Base-by-base conservation (phyloP, 2,329 filamentous ascomycete genomes). In the Cercospora sp. region DNA sequence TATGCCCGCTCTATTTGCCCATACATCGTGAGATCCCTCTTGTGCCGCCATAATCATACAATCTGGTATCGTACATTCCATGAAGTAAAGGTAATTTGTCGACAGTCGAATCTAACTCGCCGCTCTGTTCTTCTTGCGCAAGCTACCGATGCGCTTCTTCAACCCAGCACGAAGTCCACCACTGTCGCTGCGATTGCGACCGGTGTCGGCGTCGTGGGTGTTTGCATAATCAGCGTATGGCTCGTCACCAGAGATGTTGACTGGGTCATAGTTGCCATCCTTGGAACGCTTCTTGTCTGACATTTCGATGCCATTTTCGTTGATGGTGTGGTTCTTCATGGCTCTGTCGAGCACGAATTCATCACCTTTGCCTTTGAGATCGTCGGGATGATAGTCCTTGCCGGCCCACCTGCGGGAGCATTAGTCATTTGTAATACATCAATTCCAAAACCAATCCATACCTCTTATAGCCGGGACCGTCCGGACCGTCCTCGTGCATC, bases 301-400 rank as follows among this genome's bases (percentile, higher is more conserved):
- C 79, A 84, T 77, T 71, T 84, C 82, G 18, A 81, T 83, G 30
- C 81, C 82, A 43, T 74, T 68, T 40, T 77, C 73, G 66, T 79
- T 73, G 61, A 77, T 78, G 75, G 86, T 87, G 76, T 87, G 84
- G 28, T 86, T 85, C 77, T 91, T 91, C 24, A 89, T 80, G 1
- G 87, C 86, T 70, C 87, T 87, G 74, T 94, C 92, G 37, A 90
- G 85, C 7, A 88, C 87, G 80, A 87, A 95, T 2, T 87, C 88
- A 77, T 94, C 91, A 55, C 91, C 91, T 80, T 95, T 93, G 75
- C 92, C 92, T 79, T 94, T 94, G 70, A 92, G 85, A 75, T 96
- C 92, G 55, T 91, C 87, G 5, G 90, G 89, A 66, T 88, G 87
- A 78, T 96, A 95, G 73, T 87, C 74, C 80, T 82, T 62, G 34